Base-by-base conservation (phyloP, 2,329 filamentous ascomycete genomes). In the Ramularia endophylla region DNA sequence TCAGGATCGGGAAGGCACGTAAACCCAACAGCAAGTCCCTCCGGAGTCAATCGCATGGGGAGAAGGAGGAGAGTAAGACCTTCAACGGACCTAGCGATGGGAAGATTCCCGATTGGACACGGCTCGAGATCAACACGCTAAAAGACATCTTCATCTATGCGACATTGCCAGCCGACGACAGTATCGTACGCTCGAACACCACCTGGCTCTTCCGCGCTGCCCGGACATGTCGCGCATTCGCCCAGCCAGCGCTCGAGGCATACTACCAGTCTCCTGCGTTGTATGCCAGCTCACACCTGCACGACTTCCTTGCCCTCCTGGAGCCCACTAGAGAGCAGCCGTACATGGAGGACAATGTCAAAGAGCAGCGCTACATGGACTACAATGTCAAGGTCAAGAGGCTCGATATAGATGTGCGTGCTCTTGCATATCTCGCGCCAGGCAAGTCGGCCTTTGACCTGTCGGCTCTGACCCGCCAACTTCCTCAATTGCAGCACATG, bases 351-450 rank as follows among this genome's bases (percentile, higher is more conserved):
- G 90, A 90, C 59, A 71, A 75, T 29, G 72, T 72, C 51, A 94
- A 88, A 66, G 73, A n/a, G 22, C 6, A 25, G 22, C 22, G 22
- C 22, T 55, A 57, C 36, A 59, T 66, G 47, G 80, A 85, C 47
- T 90, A 90, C 59, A 71, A 75, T 29, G 72, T 72, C 51, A 94
- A 88, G 66, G 73, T 92, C 36, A 77, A 81, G 56, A 71, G 75
- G 6, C 65, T 95, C 16, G 76, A 79, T 43, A 68, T 94, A 35
- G 81, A 92, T 55, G 79, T 83, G 8, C 74, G 71, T 27, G 74
- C 66, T 43, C 70, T 79, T 37, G 65, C 71, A 29, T 74, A 77
- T 52, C 72, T 70, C 38, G 73, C 73, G 56, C 70, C 68, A 9
- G 67, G 71, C 2, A 66, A 69, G 30, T 74, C 73, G 8, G 72